A percentile compares a stretch with the other conserved stretches of the same genome.
Conservation (phyloP, 352 stramenopile genomes). For the Pythium vanterpoolii region DNA sequence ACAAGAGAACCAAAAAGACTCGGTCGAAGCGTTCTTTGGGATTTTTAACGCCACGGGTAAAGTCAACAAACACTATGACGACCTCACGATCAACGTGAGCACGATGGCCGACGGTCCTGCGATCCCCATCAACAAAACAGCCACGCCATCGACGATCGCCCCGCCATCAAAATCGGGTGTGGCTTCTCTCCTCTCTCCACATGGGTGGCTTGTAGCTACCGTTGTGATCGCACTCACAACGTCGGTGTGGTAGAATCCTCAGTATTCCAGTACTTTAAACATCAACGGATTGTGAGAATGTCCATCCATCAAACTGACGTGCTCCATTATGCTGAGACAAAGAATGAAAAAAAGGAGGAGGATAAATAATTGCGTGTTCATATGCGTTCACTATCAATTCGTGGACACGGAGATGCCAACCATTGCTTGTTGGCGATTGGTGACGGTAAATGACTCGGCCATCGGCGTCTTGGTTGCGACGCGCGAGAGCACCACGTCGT, state of each 20-base stretch:
- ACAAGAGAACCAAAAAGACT: conserved; percentile 36
- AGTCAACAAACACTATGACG: conserved; percentile 57
- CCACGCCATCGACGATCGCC: neutral
- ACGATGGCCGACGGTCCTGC: conserved; percentile 16
- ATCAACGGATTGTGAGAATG: neutral
- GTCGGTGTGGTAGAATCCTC: neutral
- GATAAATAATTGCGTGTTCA: conserved; percentile 6
- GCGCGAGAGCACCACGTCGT: conserved; percentile 65
- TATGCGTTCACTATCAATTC: conserved; percentile 2
- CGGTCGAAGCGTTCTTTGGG: conserved; percentile 73
- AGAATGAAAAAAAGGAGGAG: neutral
- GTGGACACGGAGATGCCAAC: neutral
- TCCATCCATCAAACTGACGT: too few species aligned
- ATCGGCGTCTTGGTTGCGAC: neutral
- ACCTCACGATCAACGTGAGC: conserved; percentile 29
- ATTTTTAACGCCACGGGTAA: conserved; percentile 63
- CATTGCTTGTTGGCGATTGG: neutral
- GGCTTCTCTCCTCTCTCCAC: neutral
- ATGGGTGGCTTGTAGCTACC: neutral
- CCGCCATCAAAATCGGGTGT: conserved; percentile 1
- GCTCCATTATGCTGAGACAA: too few species aligned
- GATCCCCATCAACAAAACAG: conserved; percentile 2
- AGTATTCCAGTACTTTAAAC: neutral
- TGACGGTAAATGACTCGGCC: neutral
- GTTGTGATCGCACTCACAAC: neutral